Evolutionary conservation across 345 rosid species (phyloP).

Genomic region (Acer negundo): DNA sequence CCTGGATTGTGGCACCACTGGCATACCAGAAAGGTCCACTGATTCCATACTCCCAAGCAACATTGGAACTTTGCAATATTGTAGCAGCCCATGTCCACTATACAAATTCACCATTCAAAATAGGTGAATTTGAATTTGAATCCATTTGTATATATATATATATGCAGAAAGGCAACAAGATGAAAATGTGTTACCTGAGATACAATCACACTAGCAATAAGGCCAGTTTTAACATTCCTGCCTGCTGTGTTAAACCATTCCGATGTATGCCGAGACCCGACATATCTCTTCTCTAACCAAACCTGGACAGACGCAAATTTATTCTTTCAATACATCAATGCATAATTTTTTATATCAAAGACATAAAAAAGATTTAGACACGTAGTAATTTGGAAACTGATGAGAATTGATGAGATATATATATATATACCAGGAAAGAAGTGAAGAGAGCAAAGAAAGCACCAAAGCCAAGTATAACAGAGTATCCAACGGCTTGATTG

Average conservation of each 20-base stretch:
- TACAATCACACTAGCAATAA: constrained; percentile 91
- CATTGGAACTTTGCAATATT: constrained; percentile 96
- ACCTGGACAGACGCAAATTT: constrained; percentile 37
- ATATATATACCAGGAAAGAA: constrained; percentile 71
- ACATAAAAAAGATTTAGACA: too few relatives aligned
- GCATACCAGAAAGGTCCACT: constrained; percentile 99
- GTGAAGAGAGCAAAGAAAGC: constrained; percentile 91
- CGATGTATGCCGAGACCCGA: constrained; percentile 81
- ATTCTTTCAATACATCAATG: neutral
- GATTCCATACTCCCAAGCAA: constrained; percentile 90
- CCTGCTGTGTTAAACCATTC: constrained; percentile 99
- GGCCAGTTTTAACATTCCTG: constrained; percentile 92
- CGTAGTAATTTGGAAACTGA: too few relatives aligned
- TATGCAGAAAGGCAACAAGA: neutral
- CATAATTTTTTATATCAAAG: too few relatives aligned
- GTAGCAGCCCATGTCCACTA: constrained; percentile 99
- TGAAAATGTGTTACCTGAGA: constrained; percentile 55
- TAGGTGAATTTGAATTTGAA: neutral
- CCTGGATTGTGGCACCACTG: constrained; percentile 96
- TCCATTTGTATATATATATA: neutral
- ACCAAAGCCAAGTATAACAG: constrained; percentile 88
- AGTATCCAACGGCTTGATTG: constrained; percentile 79
- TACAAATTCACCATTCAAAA: neutral
- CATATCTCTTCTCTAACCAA: constrained; percentile 88
- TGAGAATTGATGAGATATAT: neutral